Evolutionary conservation across 2,329 filamentous ascomycete genomes (phyloP), one percentile per base, ranked within the genome.

Genomic region (Dendryphion nanum): DNA sequence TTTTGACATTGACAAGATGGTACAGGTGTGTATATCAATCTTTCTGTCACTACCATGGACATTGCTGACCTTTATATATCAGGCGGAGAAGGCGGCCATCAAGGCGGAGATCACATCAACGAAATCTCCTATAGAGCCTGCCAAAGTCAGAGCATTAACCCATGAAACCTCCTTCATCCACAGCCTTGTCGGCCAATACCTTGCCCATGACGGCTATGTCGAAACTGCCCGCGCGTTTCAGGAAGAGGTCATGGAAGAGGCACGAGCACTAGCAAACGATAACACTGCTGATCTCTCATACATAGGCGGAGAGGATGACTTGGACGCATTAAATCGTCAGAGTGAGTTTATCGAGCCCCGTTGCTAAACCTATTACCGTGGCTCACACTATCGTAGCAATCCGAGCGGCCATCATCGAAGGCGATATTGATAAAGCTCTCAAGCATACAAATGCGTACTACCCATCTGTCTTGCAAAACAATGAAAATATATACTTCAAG

Each of bases 161-260:
- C 86, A 45, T 44, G 91, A 96, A 64, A 83, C 81, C 2, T 76
- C 85, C 18, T 75, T 97, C 33, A 81, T 95, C 24, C 89, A 96
- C 60, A 79, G 86, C 51, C 72, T 97, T 40, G 82, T 91, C 14
- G 76, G 89, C 26, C 90, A 96, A 66, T 97, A 95, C 51, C 72
- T 98, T 12, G 86, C 90, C 24, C 91, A 97, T 53, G 93, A 97
- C 55, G 93, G 93, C 42, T 97, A 96, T 51, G 85, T 96, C 6
- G 91, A 96, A 50, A 95, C 91, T 0, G 90, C 90, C 6, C 81
- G 83, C 47, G 89, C 88, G 0, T 97, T 98, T 72, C 82, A 86
- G 3, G 77, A 85, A 51, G 91, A 97, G 57, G 81, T 95, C 18
- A 77, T 80, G 37, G 71, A 77, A 13, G 87, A 95, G 61, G 84